These are phyloP conservation scores for Oryza officinalis DNA, from an alignment of 176 grass and related monocot genomes.

Conservation along the genomic window DNA sequence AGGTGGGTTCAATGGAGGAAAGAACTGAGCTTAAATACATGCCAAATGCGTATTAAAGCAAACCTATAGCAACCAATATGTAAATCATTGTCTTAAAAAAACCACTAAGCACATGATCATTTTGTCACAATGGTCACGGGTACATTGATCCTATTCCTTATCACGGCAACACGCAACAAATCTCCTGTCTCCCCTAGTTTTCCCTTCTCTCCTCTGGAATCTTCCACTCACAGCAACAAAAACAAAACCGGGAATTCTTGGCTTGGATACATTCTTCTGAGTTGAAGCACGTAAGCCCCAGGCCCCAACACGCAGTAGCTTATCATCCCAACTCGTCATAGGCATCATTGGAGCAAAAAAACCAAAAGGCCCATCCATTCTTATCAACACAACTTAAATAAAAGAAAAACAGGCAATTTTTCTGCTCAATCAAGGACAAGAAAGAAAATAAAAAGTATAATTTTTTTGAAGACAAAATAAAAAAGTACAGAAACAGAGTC, in stretches of 20 bases:
- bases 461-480: too few relatives aligned
- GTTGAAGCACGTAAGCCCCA: neutral
- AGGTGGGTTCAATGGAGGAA: neutral
- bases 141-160: neutral
- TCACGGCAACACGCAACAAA: neutral
- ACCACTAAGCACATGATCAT: neutral
- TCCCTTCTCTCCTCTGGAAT: neutral
- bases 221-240: neutral
- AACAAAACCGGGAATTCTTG: neutral
- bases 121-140: constrained; percentile 2
- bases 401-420: neutral
- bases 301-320: neutral
- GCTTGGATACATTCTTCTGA: neutral
- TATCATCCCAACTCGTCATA: constrained; percentile 27
- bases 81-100: neutral
- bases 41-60: neutral
- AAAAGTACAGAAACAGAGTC: neutral
- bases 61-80: neutral
- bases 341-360: constrained; percentile 30
- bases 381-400: constrained; percentile 7
- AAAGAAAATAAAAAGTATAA: neutral
- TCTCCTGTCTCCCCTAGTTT: too few relatives aligned
- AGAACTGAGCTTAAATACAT: neutral
- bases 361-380: constrained; percentile 27
- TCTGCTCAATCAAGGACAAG: constrained; percentile 3